These are phyloP conservation scores for Setomelanomma holmii DNA, from an alignment of 2,329 filamentous ascomycete genomes.

Conservation along the genomic window DNA sequence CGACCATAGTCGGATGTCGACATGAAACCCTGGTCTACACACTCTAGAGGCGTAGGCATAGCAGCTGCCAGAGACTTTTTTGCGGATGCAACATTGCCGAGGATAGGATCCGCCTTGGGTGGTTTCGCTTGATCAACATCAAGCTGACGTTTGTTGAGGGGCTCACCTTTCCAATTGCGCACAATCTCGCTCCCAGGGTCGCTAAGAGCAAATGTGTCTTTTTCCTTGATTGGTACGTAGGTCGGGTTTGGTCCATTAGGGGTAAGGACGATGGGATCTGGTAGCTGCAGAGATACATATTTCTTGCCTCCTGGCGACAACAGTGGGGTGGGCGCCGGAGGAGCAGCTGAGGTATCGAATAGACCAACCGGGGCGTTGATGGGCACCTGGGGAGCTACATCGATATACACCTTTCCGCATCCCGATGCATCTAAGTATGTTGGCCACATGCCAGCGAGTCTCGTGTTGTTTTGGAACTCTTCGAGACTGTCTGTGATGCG, in stretches of 20 bases:
- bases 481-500: constrained; percentile 55
- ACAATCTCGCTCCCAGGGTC: constrained; percentile 17
- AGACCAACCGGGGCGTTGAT: constrained; percentile 19
- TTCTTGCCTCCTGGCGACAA: constrained; percentile 39
- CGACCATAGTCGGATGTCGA: constrained; percentile 53
- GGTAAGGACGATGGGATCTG: constrained; percentile 35
- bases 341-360: constrained; percentile 9
- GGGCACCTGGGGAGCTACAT: constrained; percentile 30
- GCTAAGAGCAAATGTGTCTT: constrained; percentile 12
- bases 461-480: constrained; percentile 53
- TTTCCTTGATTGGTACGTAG: constrained; percentile 11
- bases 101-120: constrained; percentile 8
- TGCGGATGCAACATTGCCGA: too few relatives aligned
- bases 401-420: constrained; percentile 40
- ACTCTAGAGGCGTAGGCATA: constrained; percentile 33
- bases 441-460: constrained; percentile 59
- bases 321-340: constrained; percentile 21
- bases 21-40: constrained; percentile 62
- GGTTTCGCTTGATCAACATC: constrained; percentile 25
- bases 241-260: constrained; percentile 24
- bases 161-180: constrained; percentile 32
- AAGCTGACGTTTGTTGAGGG: constrained; percentile 31
- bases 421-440: constrained; percentile 53
- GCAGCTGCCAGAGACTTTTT: too few relatives aligned
- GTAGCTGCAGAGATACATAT: constrained; percentile 41